Base-by-base conservation (phyloP, 140 eudicot genomes). In the Ambrosia hybrid region DNA sequence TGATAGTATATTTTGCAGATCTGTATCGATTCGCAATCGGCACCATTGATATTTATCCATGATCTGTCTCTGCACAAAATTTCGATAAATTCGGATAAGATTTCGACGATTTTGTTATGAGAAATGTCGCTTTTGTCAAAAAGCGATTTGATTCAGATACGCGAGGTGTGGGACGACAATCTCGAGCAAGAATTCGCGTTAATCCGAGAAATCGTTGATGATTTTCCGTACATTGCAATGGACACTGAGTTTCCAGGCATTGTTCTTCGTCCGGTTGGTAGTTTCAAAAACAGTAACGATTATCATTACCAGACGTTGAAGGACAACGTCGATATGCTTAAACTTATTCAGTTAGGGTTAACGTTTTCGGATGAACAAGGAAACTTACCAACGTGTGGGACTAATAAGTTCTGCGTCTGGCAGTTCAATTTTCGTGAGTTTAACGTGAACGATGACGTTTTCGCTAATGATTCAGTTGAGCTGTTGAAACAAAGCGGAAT, bases 211-310 rank as follows among this genome's bases (percentile, higher is more conserved):
- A 43, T 90, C 37, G 90, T 90, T 12, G 96, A 90, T 74, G 80
- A 79, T 2, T 87, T 75, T 33, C 94, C 96, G 0, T 89, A 78
- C 76, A 56, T 86, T 14, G 96, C 96, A 5, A 89, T 89, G 96
- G 96, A 89, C 38, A 89, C 96, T 1, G 96, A 89, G 76, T 89
- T 89, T 48, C 94, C 96, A 0, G 94, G 96, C 0, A 76, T 90
- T 48, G 96, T 87, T 67, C 75, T 84, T 63, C 88, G 94, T 0
- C 94, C 87, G 0, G 87, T 87, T 4, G 96, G 96, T 9, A 82
- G 83, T 77, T 87, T 90, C 71, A 85, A 81, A 76, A 84, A 74
- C 76, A 78, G 78, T 14, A 80, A 69, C 43, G 96, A 87, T 33
- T 87, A 59, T 80, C 94, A 87, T 77, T 90, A 84, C 73, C 88